phyloP scores from a whole-genome alignment of 2,329 filamentous ascomycete species.

The Dryadomyces sulphureus region DNA sequence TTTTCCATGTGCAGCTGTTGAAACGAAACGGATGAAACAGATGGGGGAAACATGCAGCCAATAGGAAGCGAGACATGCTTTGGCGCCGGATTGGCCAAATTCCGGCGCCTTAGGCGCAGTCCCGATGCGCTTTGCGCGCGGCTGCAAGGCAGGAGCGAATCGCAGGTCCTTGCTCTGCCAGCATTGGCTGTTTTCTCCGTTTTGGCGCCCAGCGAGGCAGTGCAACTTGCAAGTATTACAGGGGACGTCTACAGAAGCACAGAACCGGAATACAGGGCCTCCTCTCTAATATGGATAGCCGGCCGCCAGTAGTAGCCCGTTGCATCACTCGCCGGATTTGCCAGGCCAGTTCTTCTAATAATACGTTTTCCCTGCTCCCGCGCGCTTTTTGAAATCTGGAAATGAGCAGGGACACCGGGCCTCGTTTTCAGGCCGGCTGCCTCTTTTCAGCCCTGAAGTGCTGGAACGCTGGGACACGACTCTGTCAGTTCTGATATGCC shows the following conservation, averaged over 20 bases:
- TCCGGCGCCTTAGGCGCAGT: background rate
- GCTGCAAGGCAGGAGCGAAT: background rate
- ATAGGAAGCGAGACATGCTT: background rate
- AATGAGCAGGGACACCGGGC: background rate
- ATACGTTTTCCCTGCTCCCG: background rate
- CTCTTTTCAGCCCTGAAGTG: background rate
- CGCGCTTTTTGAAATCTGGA: constrained; percentile 5
- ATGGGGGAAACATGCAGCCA: background rate
- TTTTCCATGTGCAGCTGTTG: background rate
- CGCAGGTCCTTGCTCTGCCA: background rate
- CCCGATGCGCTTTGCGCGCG: background rate
- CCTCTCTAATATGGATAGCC: background rate
- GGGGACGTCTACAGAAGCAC: too few species aligned
- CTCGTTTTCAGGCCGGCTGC: background rate
- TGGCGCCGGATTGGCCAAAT: background rate
- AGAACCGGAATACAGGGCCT: background rate
- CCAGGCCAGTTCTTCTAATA: background rate
- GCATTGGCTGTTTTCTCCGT: background rate
- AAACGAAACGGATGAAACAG: constrained; percentile 1
- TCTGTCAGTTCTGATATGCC: background rate
- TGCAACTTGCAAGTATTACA: constrained; percentile 1
- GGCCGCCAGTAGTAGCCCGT: background rate
- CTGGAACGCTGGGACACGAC: background rate
- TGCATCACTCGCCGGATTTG: background rate
- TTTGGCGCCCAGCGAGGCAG: constrained; percentile 5